Conservation (phyloP, 148 eudicot species). For the Simmondsia chinensis region DNA sequence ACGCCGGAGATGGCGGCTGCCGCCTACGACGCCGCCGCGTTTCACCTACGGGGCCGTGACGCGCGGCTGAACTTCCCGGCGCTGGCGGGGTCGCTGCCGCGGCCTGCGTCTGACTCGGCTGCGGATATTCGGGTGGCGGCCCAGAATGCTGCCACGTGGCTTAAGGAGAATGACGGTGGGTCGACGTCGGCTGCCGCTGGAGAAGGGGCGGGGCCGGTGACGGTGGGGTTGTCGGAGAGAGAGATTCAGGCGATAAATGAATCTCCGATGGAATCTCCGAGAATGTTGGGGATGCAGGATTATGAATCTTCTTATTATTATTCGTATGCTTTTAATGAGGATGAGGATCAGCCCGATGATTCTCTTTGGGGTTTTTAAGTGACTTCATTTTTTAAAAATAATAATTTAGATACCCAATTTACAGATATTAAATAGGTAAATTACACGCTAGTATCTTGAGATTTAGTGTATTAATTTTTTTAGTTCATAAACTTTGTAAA, state of each 20-base stretch:
- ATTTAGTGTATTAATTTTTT: no score
- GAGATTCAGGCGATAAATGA: slow-evolving; percentile 75
- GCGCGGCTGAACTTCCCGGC: slow-evolving; percentile 60
- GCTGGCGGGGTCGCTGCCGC: slow-evolving; percentile 16
- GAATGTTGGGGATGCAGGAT: slow-evolving; percentile 35
- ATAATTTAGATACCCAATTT: neutral
- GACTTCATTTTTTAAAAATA: neutral
- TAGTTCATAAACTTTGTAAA: no score
- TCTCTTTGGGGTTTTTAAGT: slow-evolving; percentile 34
- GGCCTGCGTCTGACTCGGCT: slow-evolving; percentile 32
- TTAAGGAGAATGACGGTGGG: no score
- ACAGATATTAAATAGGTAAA: no score
- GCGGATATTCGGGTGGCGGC: slow-evolving; percentile 62
- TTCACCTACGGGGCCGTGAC: slow-evolving; percentile 31
- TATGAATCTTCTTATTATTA: slow-evolving; percentile 1
- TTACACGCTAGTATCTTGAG: no score
- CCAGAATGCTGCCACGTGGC: slow-evolving; percentile 37
- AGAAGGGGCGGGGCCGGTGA: slow-evolving; percentile 15
- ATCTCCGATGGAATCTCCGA: slow-evolving; percentile 51
- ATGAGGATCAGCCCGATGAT: slow-evolving; percentile 31
- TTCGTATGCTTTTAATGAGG: slow-evolving; percentile 13
- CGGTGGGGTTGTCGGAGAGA: slow-evolving; percentile 46
- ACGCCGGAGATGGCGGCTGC: slow-evolving; percentile 64
- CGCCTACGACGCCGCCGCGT: slow-evolving; percentile 58
- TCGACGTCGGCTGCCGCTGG: neutral